These are phyloP conservation scores for Nematodospora valgi DNA, from an alignment of 805 yeast genomes.

Conservation along the genomic window DNA sequence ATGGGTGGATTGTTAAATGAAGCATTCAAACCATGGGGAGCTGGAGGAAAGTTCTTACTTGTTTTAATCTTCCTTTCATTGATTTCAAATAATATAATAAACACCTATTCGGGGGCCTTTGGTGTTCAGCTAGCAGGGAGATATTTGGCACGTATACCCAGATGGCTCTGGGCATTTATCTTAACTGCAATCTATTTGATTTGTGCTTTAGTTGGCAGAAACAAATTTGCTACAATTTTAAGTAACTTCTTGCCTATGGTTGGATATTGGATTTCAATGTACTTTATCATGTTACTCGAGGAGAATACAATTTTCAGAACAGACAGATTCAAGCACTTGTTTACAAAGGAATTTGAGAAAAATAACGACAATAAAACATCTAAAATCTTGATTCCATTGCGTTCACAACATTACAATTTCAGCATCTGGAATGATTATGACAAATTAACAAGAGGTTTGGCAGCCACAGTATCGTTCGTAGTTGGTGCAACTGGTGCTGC, in stretches of 20 bases:
- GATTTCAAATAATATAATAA: slow-evolving; percentile 77
- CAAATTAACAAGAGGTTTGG: slow-evolving; percentile 65
- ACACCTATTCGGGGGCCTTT: slow-evolving; percentile 78
- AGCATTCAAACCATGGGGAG: slow-evolving; percentile 71
- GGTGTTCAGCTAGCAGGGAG: slow-evolving; percentile 64
- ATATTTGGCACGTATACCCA: slow-evolving; percentile 58
- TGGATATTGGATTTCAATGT: slow-evolving; percentile 87
- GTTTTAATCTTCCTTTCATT: slow-evolving; percentile 69
- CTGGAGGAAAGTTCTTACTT: slow-evolving; percentile 72
- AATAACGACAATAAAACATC: not conserved
- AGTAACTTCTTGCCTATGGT: slow-evolving; percentile 87
- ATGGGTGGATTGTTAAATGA: slow-evolving; percentile 72
- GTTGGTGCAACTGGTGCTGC: slow-evolving; percentile 80
- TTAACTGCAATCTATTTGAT: slow-evolving; percentile 63
- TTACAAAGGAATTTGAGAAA: slow-evolving; percentile 23
- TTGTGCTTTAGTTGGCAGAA: slow-evolving; percentile 71
- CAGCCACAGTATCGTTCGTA: slow-evolving; percentile 63
- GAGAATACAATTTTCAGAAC: slow-evolving; percentile 73
- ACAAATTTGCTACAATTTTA: slow-evolving; percentile 67
- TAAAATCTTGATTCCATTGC: slow-evolving; percentile 33
- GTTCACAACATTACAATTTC: slow-evolving; percentile 58
- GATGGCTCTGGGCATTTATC: slow-evolving; percentile 71
- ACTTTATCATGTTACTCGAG: slow-evolving; percentile 64
- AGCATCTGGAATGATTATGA: slow-evolving; percentile 64
- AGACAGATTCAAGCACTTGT: slow-evolving; percentile 29